Percentiles rank a stretch among this genome's conserved stretches.
Conservation (phyloP, 2,329 filamentous ascomycete genomes). For the Boeremia lycopersici region DNA sequence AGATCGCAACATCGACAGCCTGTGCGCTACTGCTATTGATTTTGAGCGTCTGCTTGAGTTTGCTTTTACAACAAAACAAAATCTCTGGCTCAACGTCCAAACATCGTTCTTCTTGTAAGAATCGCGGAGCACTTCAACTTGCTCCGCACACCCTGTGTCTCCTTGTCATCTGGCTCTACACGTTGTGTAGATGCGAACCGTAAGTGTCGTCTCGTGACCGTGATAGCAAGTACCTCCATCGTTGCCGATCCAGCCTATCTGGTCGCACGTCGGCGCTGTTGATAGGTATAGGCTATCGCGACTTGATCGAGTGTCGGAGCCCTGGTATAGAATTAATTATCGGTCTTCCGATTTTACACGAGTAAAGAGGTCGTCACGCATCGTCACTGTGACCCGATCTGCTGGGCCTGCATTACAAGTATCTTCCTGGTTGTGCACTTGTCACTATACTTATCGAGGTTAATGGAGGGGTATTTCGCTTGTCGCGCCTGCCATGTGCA, state of each 20-base stretch:
- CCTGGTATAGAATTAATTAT: constrained; percentile 7
- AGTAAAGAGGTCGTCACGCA: constrained; percentile 20
- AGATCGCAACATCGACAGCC: constrained; percentile 76
- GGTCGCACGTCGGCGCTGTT: constrained; percentile 15
- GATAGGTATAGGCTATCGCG: constrained; percentile 20
- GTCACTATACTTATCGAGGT: constrained; percentile 19
- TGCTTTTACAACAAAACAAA: constrained; percentile 81
- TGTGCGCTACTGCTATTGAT: constrained; percentile 51
- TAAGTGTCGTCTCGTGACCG: constrained; percentile 22
- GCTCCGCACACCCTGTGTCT: constrained; percentile 49
- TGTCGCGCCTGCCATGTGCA: constrained; percentile 29
- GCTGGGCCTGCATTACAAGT: constrained; percentile 7
- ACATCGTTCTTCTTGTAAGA: constrained; percentile 56
- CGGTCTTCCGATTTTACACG: constrained; percentile 10
- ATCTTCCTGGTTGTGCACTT: constrained; percentile 17
- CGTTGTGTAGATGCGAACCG: constrained; percentile 19
- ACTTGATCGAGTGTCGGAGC: constrained; percentile 6
- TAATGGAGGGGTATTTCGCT: constrained; percentile 22
- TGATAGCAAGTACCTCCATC: background rate
- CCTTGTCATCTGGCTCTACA: constrained; percentile 20
- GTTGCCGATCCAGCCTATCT: constrained; percentile 17
- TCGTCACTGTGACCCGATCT: constrained; percentile 8
- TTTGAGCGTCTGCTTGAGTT: constrained; percentile 73
- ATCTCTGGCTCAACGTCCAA: constrained; percentile 78
- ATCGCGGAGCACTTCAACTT: constrained; percentile 69